Conservation (phyloP, 2,329 filamentous ascomycete genomes). For the Orbilia quercus region DNA sequence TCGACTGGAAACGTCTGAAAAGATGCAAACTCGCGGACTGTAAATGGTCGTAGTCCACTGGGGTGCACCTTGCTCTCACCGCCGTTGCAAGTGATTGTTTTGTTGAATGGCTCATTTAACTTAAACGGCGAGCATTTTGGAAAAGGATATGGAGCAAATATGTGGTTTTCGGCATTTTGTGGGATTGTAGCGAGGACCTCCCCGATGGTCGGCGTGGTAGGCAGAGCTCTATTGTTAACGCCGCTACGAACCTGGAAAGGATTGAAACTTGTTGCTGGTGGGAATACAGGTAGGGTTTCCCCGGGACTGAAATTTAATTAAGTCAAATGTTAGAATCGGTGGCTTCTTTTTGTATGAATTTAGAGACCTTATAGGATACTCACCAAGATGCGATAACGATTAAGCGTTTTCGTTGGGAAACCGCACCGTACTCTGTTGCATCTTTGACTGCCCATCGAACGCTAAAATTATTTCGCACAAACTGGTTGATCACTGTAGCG, state of each 20-base stretch:
- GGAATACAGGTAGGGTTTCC: conserved; percentile 75
- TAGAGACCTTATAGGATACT: conserved; percentile 58
- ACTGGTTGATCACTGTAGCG: conserved; percentile 71
- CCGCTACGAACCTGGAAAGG: conserved; percentile 57
- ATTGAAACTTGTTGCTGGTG: conserved; percentile 70
- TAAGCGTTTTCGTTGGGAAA: conserved; percentile 66
- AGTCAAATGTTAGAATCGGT: conserved; percentile 26
- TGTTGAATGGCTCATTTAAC: conserved; percentile 60
- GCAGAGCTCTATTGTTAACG: conserved; percentile 60
- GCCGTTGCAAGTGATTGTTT: conserved; percentile 72
- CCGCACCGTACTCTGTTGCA: conserved; percentile 66
- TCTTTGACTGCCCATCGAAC: conserved; percentile 75
- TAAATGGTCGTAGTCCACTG: conserved; percentile 72
- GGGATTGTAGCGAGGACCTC: conserved; percentile 64
- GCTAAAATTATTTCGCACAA: conserved; percentile 75
- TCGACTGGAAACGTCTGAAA: conserved; percentile 75
- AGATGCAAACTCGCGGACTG: conserved; percentile 74
- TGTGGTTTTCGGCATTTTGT: conserved; percentile 60
- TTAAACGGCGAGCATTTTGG: conserved; percentile 47
- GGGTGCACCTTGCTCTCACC: conserved; percentile 75
- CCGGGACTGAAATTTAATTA: conserved; percentile 71
- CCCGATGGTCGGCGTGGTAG: conserved; percentile 64
- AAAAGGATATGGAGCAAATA: conserved; percentile 63
- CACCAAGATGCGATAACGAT: conserved; percentile 69
- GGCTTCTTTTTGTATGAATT: too few species aligned